Evolutionary conservation across 495 filamentous ascomycete genomes (phyloP), one percentile per base, ranked within the genome.

Genomic region (Penicillium pulvis): DNA sequence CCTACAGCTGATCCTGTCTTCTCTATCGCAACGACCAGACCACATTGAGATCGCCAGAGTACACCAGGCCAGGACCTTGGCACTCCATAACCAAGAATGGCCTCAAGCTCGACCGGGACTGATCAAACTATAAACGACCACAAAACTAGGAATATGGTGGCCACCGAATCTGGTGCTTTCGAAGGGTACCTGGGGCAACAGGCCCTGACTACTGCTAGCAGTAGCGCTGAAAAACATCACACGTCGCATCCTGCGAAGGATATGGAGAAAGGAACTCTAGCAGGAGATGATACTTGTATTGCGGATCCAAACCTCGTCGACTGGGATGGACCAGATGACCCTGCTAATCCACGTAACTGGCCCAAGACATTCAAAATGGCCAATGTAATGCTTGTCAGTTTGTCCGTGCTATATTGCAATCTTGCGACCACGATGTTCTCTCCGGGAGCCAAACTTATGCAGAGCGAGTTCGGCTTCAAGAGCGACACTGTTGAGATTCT

Each of bases 401-500:
- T 23, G 8, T 35, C 48, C 16, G 17, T 36, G 2, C 10, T 51
- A 14, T 35, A 35, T 35, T 19, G 48, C 16, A 51, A 51, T 16
- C 14, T 51, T 23, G 48, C 48, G 6, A 20, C 48, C 9, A 36
- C 48, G 0, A 51, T 51, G 48, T 35, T 51, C 30, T 17, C 48
- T 9, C 28, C 48, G 6, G 48, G 14, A 1, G 28, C 28, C 14
- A 35, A 35, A 9, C 12, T 17, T 6, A 17, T 51, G 28, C 26
- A 17, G 30, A 36, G 31, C 3, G 48, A 51, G 17, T 51, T 51
- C 6, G 31, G 28, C 16, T 19, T 28, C 48, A 16, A 17, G 4
- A 36, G 31, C 24, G 5, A 11, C 3, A 35, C 28, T 3, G 8
- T 51, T 14, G 48, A 35, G 17, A 68, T 55, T 16, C 51, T 71